A percentile compares a stretch with the other conserved stretches of the same genome.
phyloP scores from a whole-genome alignment of 1,139 yeast genomes.

The Sugiyamaella japonica region DNA sequence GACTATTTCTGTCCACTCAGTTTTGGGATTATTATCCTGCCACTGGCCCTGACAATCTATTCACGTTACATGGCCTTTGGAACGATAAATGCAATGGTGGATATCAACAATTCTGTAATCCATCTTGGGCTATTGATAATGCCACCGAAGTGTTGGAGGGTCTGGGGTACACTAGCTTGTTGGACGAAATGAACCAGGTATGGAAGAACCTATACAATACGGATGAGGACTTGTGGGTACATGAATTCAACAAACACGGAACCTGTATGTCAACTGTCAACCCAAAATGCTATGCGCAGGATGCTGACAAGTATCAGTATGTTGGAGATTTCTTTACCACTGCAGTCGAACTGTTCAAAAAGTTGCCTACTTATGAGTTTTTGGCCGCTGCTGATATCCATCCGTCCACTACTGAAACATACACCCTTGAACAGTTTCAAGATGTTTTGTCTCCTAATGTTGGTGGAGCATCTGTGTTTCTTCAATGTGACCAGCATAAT shows the following conservation, averaged over 20 bases:
- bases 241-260: slow-evolving; percentile 94
- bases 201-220: slow-evolving; percentile 82
- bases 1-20: slow-evolving; percentile 80
- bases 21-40: slow-evolving; percentile 94
- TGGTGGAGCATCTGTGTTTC: slow-evolving; percentile 42
- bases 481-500: slow-evolving; percentile 40
- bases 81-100: slow-evolving; percentile 80
- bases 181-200: slow-evolving; percentile 54
- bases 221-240: slow-evolving; percentile 82
- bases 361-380: slow-evolving; percentile 70
- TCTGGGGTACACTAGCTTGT: slow-evolving; percentile 49
- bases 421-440: slow-evolving; percentile 63
- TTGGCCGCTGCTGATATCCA: slow-evolving; percentile 64
- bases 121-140: slow-evolving; percentile 54
- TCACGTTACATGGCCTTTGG: slow-evolving; percentile 87
- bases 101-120: slow-evolving; percentile 75
- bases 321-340: slow-evolving; percentile 77
- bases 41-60: slow-evolving; percentile 71
- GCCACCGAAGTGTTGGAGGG: slow-evolving; percentile 55
- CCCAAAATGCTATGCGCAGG: slow-evolving; percentile 60
- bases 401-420: slow-evolving; percentile 63
- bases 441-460: slow-evolving; percentile 56
- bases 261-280: slow-evolving; percentile 83
- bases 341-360: slow-evolving; percentile 61
- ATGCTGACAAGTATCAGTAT: slow-evolving; percentile 51